Conservation (phyloP, 2,329 filamentous ascomycete genomes). For the Leptographium procerum region DNA sequence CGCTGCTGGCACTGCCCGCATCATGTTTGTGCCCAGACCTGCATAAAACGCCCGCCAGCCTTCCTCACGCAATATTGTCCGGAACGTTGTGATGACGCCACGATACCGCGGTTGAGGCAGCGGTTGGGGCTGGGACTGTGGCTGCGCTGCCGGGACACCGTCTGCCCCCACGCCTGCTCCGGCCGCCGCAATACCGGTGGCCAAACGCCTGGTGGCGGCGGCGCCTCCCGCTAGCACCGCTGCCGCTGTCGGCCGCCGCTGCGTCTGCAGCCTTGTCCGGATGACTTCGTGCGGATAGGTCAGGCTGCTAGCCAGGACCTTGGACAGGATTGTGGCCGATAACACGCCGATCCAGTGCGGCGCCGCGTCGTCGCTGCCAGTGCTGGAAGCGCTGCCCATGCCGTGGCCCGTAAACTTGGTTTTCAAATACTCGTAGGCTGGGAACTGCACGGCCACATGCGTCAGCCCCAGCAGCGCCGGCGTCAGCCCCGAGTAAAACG, state of each 20-base stretch:
- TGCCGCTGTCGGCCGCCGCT: slow-evolving; percentile 51
- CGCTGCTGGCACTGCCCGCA: slow-evolving; percentile 85
- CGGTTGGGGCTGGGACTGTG: neutral
- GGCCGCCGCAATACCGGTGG: slow-evolving; percentile 11
- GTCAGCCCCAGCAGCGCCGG: slow-evolving; percentile 85
- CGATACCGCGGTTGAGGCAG: slow-evolving; percentile 46
- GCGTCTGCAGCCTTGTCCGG: slow-evolving; percentile 84
- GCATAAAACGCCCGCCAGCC: slow-evolving; percentile 96
- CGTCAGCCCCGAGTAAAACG: slow-evolving; percentile 91
- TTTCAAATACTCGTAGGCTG: slow-evolving; percentile 89
- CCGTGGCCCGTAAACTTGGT: slow-evolving; percentile 78
- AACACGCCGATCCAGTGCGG: slow-evolving; percentile 76
- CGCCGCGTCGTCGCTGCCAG: slow-evolving; percentile 29
- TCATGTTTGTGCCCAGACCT: slow-evolving; percentile 94
- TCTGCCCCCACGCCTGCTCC: slow-evolving; percentile 22
- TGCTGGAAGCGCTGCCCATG: slow-evolving; percentile 46
- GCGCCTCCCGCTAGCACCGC: slow-evolving; percentile 19
- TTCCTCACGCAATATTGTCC: slow-evolving; percentile 78
- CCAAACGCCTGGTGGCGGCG: neutral
- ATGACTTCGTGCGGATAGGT: slow-evolving; percentile 98
- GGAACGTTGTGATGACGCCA: slow-evolving; percentile 71
- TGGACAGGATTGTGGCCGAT: slow-evolving; percentile 82
- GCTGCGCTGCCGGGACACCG: neutral
- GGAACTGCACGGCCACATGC: slow-evolving; percentile 95
- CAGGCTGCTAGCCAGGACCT: slow-evolving; percentile 84